Evolutionary conservation across 305 asterid genomes (phyloP).

Genomic region (Fraxinus sp.): DNA sequence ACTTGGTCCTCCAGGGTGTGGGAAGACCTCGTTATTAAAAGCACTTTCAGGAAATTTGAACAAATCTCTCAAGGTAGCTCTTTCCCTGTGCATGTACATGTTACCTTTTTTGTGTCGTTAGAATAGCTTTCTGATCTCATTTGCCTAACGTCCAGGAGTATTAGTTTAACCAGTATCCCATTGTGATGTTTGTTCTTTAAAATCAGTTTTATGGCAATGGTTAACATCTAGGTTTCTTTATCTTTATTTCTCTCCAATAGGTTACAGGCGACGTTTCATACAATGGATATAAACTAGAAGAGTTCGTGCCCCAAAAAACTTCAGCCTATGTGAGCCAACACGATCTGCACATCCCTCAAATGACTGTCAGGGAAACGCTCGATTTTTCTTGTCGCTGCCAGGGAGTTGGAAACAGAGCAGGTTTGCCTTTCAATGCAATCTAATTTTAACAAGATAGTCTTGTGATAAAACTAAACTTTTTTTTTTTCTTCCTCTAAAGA

Average conservation of each 20-base stretch:
- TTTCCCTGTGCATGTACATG: background rate
- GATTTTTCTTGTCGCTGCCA: slow-evolving; percentile 45
- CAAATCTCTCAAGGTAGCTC: slow-evolving; percentile 40
- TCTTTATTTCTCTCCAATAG: slow-evolving; percentile 19
- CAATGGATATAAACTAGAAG: slow-evolving; percentile 39
- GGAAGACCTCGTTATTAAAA: slow-evolving; percentile 48
- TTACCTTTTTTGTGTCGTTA: background rate
- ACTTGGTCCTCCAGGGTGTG: slow-evolving; percentile 57
- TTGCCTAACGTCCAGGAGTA: background rate
- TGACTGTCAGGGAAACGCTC: slow-evolving; percentile 48
- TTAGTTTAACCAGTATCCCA: background rate
- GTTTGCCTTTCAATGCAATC: slow-evolving; percentile 19
- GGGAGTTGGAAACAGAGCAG: slow-evolving; percentile 43
- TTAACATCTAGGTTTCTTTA: background rate
- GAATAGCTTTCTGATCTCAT: background rate
- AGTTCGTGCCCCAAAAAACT: slow-evolving; percentile 43
- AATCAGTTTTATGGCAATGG: background rate
- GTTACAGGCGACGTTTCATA: slow-evolving; percentile 42
- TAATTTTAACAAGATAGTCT: background rate
- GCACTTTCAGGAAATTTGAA: slow-evolving; percentile 46
- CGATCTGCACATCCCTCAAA: slow-evolving; percentile 47
- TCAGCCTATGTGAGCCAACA: slow-evolving; percentile 47
- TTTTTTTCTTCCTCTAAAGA: slow-evolving; percentile 24
- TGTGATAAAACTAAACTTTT: background rate
- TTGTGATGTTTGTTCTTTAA: background rate